Base-by-base conservation (phyloP, 2,329 filamentous ascomycete genomes). In the Microsporum canis region DNA sequence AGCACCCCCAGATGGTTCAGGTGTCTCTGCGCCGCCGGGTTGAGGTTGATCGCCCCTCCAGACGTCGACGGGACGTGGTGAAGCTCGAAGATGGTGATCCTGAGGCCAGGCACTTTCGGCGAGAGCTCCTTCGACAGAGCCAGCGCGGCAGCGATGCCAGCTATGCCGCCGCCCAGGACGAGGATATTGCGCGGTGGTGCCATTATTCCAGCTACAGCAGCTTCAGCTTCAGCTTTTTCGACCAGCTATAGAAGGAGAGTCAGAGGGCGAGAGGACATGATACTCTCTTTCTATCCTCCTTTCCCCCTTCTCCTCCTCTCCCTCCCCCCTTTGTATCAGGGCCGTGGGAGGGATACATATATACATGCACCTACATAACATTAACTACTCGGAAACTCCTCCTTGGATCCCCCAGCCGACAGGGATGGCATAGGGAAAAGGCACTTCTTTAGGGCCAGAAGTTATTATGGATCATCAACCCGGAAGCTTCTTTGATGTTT, bases 21-120 rank as follows among this genome's bases (percentile, higher is more conserved):
- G 63, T 77, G 73, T 5, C 76, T 69, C 43, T 77, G 70, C 2
- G 75, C 76, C 7, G 76, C 75, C 1, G 76, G 76, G 0, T 75
- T 77, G 17, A 78, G 65, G 61, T 76, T 76, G 61, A 78, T 75
- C 3, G 76, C 75, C 7, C 76, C 76, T 6, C 76, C 76, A 10
- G 74, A 73, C 3, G 75, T 77, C 0, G 75, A 74, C 5, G 75
- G 70, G 5, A 75, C 65, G 14, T 73, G 69, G 61, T 75, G 71
- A 27, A 75, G 70, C 63, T 77, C 76, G 61, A 70, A 76, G 27
- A 76, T 62, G 1, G 67, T 73, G 62, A 76, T 76, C 60, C 60
- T 64, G 23, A 66, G 47, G 23, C 62, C 63, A 2, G 63, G 62
- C n/a, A 64, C 51, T 3, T 65, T 23, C 5, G 64, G 63, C 12